Percentiles rank a stretch among this genome's conserved stretches.
phyloP scores from a whole-genome alignment of 2,329 filamentous ascomycete genomes.

The Penicillium glabrum region DNA sequence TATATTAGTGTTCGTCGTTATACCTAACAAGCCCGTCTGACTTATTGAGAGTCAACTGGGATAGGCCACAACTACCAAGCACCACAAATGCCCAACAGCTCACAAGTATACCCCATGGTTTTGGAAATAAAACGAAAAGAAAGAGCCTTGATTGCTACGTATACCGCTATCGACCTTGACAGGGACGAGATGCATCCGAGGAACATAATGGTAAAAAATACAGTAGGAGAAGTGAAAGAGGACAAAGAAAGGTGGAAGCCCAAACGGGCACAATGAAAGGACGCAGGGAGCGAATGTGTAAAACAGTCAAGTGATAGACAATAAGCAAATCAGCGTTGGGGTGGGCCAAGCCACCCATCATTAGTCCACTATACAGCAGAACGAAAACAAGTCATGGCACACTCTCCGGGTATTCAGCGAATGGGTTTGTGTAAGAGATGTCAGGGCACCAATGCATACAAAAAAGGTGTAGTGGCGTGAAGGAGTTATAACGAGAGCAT shows the following conservation, averaged over 20 bases:
- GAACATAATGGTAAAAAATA: slow-evolving; percentile 14
- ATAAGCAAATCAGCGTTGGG: slow-evolving; percentile 7
- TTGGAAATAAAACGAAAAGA: background rate
- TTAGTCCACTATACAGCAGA: slow-evolving; percentile 8
- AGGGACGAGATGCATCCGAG: slow-evolving; percentile 3
- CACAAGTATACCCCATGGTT: too few species aligned
- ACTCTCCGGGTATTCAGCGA: slow-evolving; percentile 1
- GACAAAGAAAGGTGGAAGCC: background rate
- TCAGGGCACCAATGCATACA: background rate
- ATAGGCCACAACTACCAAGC: background rate
- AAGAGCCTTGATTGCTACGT: slow-evolving; percentile 13
- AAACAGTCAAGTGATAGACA: slow-evolving; percentile 10
- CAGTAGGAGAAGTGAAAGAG: slow-evolving; percentile 4
- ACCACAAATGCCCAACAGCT: background rate
- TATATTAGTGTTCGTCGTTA: too few species aligned
- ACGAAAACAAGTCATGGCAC: slow-evolving; percentile 1
- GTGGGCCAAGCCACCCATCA: slow-evolving; percentile 3
- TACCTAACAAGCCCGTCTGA: too few species aligned
- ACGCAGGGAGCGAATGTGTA: slow-evolving; percentile 9
- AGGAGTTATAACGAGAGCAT: background rate
- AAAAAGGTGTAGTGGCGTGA: background rate
- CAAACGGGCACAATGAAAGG: slow-evolving; percentile 2
- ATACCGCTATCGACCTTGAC: slow-evolving; percentile 4
- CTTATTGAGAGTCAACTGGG: too few species aligned
- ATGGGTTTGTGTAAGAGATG: background rate